phyloP scores from a whole-genome alignment of 179 eudicot species.

The Silene vulgaris region DNA sequence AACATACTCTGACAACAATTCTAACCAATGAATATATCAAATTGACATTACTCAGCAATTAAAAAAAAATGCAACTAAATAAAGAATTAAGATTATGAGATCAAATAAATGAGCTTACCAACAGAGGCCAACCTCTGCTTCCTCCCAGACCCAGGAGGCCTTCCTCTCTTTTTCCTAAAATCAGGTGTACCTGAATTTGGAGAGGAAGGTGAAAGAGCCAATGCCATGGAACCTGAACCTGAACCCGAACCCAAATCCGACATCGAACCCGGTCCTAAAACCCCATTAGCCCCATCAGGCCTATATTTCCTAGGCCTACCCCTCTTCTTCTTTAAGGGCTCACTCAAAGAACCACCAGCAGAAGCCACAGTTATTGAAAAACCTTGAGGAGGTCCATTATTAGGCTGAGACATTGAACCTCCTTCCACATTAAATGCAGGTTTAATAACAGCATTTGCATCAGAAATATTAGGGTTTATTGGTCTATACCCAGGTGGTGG shows the following conservation, averaged over 20 bases:
- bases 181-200: conserved; percentile 36
- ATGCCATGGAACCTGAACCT: conserved; percentile 36
- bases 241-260: conserved; percentile 7
- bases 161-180: conserved; percentile 52
- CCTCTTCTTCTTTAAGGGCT: conserved; percentile 69
- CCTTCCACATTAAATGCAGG: conserved; percentile 48
- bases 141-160: conserved; percentile 92
- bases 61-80: not conserved
- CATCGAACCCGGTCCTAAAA: conserved; percentile 49
- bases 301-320: conserved; percentile 91
- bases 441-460: conserved; percentile 39
- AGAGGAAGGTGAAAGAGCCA: conserved; percentile 57
- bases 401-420: conserved; percentile 31
- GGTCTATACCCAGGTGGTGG: conserved; percentile 43
- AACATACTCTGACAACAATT: not conserved
- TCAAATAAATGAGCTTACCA: conserved; percentile 42
- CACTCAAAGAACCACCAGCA: conserved; percentile 40
- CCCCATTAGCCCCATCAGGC: conserved; percentile 80
- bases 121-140: conserved; percentile 75
- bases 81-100: not conserved
- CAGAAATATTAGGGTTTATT: conserved; percentile 52
- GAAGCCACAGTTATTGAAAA: conserved; percentile 35
- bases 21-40: not conserved
- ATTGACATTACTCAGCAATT: not conserved
- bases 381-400: conserved; percentile 43